These are phyloP conservation scores for Penicillium macrosclerotiorum DNA, from an alignment of 495 filamentous ascomycete species.

Conservation along the genomic window DNA sequence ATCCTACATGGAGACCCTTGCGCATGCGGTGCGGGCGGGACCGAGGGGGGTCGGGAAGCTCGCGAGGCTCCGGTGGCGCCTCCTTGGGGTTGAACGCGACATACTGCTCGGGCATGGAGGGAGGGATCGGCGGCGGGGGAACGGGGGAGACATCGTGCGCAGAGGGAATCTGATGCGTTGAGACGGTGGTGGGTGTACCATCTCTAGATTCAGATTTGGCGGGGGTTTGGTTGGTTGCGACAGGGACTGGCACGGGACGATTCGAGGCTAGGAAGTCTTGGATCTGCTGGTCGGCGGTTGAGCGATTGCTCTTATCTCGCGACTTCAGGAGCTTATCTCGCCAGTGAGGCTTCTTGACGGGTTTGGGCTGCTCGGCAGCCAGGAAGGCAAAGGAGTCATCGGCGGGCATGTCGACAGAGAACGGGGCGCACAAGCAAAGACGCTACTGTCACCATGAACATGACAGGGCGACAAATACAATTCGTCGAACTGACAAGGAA, in stretches of 20 bases:
- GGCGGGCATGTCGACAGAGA: conserved; percentile 34
- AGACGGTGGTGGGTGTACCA: conserved; percentile 10
- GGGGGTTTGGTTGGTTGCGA: background rate
- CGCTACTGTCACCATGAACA: conserved; percentile 19
- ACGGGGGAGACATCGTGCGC: conserved; percentile 21
- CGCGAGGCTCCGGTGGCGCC: background rate
- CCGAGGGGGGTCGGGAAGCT: background rate
- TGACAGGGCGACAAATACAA: conserved; percentile 2
- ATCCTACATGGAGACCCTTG: conserved; percentile 70
- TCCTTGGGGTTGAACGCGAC: conserved; percentile 13
- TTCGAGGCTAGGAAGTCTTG: conserved; percentile 44
- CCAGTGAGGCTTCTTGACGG: conserved; percentile 41
- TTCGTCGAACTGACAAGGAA: conserved; percentile 12
- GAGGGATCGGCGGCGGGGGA: conserved; percentile 1
- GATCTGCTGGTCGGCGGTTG: conserved; percentile 40
- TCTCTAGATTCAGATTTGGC: conserved; percentile 21
- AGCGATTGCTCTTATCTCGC: conserved; percentile 37
- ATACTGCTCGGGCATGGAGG: conserved; percentile 18
- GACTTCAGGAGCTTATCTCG: conserved; percentile 49
- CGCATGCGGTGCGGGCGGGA: conserved; percentile 31
- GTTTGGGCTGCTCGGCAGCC: conserved; percentile 36
- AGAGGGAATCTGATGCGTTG: conserved; percentile 25
- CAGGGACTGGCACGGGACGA: conserved; percentile 13
- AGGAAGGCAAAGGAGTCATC: conserved; percentile 42
- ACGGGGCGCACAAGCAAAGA: conserved; percentile 5